These are phyloP conservation scores for Naganishia vaughanmartiniae DNA, from an alignment of 768 basidiomycete species.

Conservation along the genomic window DNA sequence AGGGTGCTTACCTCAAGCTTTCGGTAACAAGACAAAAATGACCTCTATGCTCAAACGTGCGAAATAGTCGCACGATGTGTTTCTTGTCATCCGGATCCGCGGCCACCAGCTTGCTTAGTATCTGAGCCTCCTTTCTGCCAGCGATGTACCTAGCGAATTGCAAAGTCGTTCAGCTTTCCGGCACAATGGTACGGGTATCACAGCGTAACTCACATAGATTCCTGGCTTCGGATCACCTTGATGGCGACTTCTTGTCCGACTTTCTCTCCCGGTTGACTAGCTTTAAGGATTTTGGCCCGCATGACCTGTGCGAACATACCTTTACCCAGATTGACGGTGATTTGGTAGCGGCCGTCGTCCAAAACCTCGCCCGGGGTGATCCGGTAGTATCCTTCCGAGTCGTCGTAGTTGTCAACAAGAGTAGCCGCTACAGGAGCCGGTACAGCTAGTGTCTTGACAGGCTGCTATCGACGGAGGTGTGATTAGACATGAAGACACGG, in stretches of 20 bases:
- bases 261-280: conserved; percentile 53
- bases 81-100: conserved; percentile 97
- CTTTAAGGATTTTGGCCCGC: conserved; percentile 74
- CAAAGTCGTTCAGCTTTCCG: not conserved
- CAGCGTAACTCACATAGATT: conserved; percentile 86
- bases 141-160: conserved; percentile 74
- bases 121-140: conserved; percentile 85
- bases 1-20: conserved; percentile 67
- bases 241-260: conserved; percentile 82
- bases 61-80: conserved; percentile 85
- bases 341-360: conserved; percentile 87
- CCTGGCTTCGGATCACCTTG: conserved; percentile 92
- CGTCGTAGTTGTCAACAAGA: conserved; percentile 80
- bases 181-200: not conserved
- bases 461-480: not conserved
- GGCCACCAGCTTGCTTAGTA: conserved; percentile 77
- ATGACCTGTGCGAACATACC: conserved; percentile 99
- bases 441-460: conserved; percentile 52
- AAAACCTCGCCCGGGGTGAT: conserved; percentile 91
- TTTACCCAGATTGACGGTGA: conserved; percentile 90
- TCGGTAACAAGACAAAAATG: conserved; percentile 97
- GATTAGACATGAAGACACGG: not conserved
- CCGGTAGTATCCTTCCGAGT: conserved; percentile 92
- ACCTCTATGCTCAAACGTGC: conserved; percentile 94
- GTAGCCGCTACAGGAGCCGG: conserved; percentile 51